These are phyloP conservation scores for Coemansia sp. DNA, from an alignment of 192 early-diverging fungal species.

Conservation along the genomic window DNA sequence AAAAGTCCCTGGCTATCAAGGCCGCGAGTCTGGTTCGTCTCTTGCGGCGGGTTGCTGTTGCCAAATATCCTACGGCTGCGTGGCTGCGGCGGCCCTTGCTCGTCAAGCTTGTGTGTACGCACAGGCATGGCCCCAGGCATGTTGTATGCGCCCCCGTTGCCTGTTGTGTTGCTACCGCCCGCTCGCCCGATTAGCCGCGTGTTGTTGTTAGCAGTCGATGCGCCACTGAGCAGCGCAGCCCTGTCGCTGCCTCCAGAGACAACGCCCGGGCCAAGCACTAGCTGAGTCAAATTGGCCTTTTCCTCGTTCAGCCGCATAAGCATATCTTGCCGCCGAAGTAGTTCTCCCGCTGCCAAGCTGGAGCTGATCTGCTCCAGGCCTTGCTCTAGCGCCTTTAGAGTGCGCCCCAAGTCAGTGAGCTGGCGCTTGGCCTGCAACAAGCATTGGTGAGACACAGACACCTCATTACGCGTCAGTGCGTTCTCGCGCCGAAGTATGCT, in stretches of 20 bases:
- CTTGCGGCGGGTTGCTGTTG: slow-evolving; percentile 61
- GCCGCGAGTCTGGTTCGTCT: slow-evolving; percentile 78
- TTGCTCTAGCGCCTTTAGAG: slow-evolving; percentile 57
- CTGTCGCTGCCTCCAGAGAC: slow-evolving; percentile 33
- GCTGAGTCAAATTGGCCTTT: slow-evolving; percentile 61
- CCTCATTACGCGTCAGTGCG: slow-evolving; percentile 72
- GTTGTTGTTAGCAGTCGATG: slow-evolving; percentile 16
- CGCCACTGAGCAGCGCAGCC: slow-evolving; percentile 32
- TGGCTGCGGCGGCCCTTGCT: slow-evolving; percentile 25
- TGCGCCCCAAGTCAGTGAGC: slow-evolving; percentile 59
- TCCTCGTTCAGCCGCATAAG: slow-evolving; percentile 73
- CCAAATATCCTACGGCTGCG: slow-evolving; percentile 72
- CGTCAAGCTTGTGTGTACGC: slow-evolving; percentile 19
- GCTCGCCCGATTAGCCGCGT: slow-evolving; percentile 38
- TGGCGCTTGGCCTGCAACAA: slow-evolving; percentile 76
- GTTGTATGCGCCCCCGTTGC: slow-evolving; percentile 9
- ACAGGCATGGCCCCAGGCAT: slow-evolving; percentile 37
- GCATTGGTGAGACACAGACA: slow-evolving; percentile 76
- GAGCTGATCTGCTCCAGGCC: slow-evolving; percentile 45
- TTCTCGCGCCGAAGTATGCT: slow-evolving; percentile 72
- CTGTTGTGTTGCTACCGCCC: slow-evolving; percentile 19
- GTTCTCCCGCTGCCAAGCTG: slow-evolving; percentile 65
- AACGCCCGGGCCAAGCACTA: slow-evolving; percentile 54
- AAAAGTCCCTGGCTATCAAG: slow-evolving; percentile 77
- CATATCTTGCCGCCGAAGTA: slow-evolving; percentile 77